These are phyloP conservation scores for Wickerhamiella cacticola DNA, from an alignment of 805 yeast species.

Conservation along the genomic window DNA sequence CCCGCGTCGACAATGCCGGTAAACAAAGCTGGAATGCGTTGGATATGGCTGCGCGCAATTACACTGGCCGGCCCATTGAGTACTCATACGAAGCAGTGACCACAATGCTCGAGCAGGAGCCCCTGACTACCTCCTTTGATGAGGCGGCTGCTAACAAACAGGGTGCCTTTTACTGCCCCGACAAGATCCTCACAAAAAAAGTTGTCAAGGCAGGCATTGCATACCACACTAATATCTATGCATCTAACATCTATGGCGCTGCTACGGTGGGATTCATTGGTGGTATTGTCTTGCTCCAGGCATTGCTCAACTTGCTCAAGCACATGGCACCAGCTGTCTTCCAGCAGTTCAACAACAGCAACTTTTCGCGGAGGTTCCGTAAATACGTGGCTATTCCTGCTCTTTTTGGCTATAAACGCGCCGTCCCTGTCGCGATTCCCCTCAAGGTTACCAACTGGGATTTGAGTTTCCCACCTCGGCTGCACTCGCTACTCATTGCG, in stretches of 20 bases:
- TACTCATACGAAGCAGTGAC: conserved; percentile 1
- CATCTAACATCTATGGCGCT: conserved; percentile 12
- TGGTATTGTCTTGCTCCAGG: conserved; percentile 14
- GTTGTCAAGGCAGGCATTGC: conserved; percentile 12
- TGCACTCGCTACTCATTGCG: conserved; percentile 30
- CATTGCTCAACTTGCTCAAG: conserved; percentile 10
- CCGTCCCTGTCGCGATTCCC: conserved; percentile 2
- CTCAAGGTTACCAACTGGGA: conserved; percentile 9
- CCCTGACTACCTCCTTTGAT: neutral
- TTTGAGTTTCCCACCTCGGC: conserved; percentile 31
- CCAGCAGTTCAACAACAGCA: neutral
- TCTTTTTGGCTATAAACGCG: conserved; percentile 3
- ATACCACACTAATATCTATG: conserved; percentile 11
- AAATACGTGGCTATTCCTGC: conserved; percentile 23
- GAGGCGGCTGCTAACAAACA: neutral
- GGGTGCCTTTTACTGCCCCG: conserved; percentile 2
- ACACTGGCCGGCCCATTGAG: neutral
- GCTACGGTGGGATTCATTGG: conserved; percentile 10
- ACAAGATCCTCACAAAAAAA: neutral
- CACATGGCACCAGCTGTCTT: conserved; percentile 4
- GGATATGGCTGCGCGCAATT: conserved; percentile 1
- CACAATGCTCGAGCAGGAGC: neutral
- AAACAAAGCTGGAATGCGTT: conserved; percentile 12
- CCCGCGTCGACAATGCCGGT: conserved; percentile 2
- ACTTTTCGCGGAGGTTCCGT: neutral